These are phyloP conservation scores for Salisapilia sapeloensis DNA, from an alignment of 352 stramenopile genomes.

Conservation along the genomic window DNA sequence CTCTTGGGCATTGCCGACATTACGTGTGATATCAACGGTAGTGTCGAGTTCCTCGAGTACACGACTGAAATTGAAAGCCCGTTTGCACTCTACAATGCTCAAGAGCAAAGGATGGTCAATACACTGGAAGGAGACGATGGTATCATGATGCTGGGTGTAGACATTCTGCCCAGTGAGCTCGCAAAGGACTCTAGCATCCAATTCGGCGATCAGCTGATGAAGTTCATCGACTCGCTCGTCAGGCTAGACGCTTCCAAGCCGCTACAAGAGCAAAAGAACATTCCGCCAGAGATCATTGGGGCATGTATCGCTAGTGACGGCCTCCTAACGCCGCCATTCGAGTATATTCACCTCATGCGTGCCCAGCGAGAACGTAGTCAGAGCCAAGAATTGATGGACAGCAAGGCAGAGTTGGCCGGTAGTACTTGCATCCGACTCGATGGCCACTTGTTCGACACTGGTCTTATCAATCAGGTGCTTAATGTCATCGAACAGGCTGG, in stretches of 20 bases:
- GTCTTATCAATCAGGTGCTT: conserved; percentile 91
- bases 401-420: conserved; percentile 52
- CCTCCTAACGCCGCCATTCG: conserved; percentile 68
- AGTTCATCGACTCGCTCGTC: conserved; percentile 57
- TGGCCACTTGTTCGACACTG: conserved; percentile 93
- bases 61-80: conserved; percentile 89
- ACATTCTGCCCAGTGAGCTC: conserved; percentile 92
- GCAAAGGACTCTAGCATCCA: conserved; percentile 88
- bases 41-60: conserved; percentile 88
- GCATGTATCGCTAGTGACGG: conserved; percentile 85
- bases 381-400: conserved; percentile 39
- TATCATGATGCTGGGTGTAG: conserved; percentile 89
- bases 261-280: conserved; percentile 21
- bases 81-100: conserved; percentile 85
- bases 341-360: conserved; percentile 87
- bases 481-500: conserved; percentile 86
- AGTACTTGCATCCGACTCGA: conserved; percentile 71
- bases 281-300: conserved; percentile 71
- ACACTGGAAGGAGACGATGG: conserved; percentile 52
- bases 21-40: conserved; percentile 89
- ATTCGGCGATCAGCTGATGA: conserved; percentile 88
- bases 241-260: conserved; percentile 33
- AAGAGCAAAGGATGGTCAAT: conserved; percentile 44
- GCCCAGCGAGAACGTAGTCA: conserved; percentile 60
- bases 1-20: conserved; percentile 90